Evolutionary conservation across 441 rosid species (phyloP), one percentile per base, ranked within the genome.

Genomic region (Adansonia grandidieri): DNA sequence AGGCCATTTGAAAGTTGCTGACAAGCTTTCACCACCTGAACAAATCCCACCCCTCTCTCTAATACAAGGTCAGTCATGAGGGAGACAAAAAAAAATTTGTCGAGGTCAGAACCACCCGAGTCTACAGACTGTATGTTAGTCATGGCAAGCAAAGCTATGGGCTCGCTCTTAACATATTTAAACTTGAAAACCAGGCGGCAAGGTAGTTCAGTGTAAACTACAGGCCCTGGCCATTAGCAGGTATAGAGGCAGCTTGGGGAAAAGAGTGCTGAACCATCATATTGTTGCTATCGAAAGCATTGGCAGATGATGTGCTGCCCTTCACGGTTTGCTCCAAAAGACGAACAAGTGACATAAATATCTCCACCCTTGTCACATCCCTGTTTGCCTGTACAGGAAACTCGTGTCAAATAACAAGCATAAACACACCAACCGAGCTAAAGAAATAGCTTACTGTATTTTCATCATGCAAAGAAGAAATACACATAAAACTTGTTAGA

Each of bases 341-440:
- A 71, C 75, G 90, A 86, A 96, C 93, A 24, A 96, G 91, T 2
- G 95, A 92, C 96, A 92, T 86, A 63, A 96, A 94, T 80, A 96
- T 90, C 71, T 96, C 98, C 92, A 93, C 91, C 86, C 99, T 90
- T 22, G 97, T 90, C 22, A 94, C 88, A 42, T 96, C 99, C 83
- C 90, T 82, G 84, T 87, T 91, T 51, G 99, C 98, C 99, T 96
- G 88, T 50, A 80, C 63, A 53, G 13, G 28, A 10, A 81, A 79
- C 19, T 79, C 57, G 0, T 14, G 56, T n/a, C 17, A 65, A 50
- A 77, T 48, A 17, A 60, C 57, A 63, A 6, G 40, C 40, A 32
- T 32, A 32, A 32, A 32, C 40, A 32, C 40, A 32, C 4, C 40
- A 32, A 32, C 40, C 40, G 5, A 9, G 19, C 68, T 48, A 68